Conservation (phyloP, 352 stramenopile genomes). For the Globisporangium ultimum region DNA sequence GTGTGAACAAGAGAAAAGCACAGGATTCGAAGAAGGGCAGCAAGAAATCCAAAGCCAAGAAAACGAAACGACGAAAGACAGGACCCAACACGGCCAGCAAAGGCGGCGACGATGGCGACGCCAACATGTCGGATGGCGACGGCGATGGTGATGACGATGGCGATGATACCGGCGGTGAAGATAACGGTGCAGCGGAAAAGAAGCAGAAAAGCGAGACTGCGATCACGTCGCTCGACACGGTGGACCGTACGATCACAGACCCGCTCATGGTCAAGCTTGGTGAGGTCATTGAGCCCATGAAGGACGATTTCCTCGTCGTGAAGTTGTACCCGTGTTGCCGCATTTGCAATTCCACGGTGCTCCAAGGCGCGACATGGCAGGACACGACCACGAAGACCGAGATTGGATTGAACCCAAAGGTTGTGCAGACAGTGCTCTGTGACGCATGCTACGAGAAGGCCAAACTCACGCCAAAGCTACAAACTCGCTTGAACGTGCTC, state of each 20-base stretch:
- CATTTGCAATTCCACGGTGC: slow-evolving; percentile 71
- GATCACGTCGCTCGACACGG: slow-evolving; percentile 57
- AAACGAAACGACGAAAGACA: slow-evolving; percentile 68
- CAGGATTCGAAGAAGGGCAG: slow-evolving; percentile 57
- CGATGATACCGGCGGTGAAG: slow-evolving; percentile 22
- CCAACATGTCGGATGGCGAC: slow-evolving; percentile 43
- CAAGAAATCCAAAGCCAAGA: slow-evolving; percentile 81
- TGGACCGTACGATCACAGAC: slow-evolving; percentile 67
- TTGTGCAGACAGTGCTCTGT: slow-evolving; percentile 72
- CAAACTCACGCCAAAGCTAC: slow-evolving; percentile 36
- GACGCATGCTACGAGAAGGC: slow-evolving; percentile 76
- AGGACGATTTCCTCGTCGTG: slow-evolving; percentile 88
- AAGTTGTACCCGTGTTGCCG: slow-evolving; percentile 84
- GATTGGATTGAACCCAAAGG: slow-evolving; percentile 54
- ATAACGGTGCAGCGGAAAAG: slow-evolving; percentile 18
- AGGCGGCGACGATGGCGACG: slow-evolving; percentile 29
- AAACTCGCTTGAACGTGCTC: slow-evolving; percentile 48
- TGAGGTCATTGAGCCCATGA: slow-evolving; percentile 88
- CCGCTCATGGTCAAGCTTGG: slow-evolving; percentile 84
- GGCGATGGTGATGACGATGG: slow-evolving; percentile 30
- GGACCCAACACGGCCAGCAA: slow-evolving; percentile 7
- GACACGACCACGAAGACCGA: slow-evolving; percentile 65
- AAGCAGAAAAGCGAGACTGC: slow-evolving; percentile 27
- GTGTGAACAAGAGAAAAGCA: slow-evolving; percentile 57
- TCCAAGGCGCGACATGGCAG: slow-evolving; percentile 67